Evolutionary conservation across 805 yeast species (phyloP).

Genomic region (Blastobotrys muscicola): DNA sequence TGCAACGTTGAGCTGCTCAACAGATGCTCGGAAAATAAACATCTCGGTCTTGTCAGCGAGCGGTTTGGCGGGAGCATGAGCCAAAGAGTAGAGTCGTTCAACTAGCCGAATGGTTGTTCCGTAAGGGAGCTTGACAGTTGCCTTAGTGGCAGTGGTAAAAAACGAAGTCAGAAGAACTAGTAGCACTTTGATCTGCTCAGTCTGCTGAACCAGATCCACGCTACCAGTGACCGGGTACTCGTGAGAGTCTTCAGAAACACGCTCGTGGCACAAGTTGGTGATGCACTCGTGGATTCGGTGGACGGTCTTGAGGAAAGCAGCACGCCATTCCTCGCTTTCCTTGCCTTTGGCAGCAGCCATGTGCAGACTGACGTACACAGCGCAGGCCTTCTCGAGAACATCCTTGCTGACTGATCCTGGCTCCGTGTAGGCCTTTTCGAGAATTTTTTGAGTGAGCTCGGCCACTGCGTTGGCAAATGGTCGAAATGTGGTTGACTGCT

Average conservation of each 20-base stretch:
- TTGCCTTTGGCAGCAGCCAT: conserved; percentile 46
- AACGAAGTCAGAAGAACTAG: conserved; percentile 34
- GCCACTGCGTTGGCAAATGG: conserved; percentile 64
- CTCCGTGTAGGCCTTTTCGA: conserved; percentile 26
- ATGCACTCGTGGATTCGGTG: conserved; percentile 10
- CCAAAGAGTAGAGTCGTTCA: conserved; percentile 48
- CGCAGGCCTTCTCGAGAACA: conserved; percentile 36
- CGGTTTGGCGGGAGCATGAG: conserved; percentile 34
- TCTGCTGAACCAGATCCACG: neutral
- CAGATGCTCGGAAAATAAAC: conserved; percentile 44
- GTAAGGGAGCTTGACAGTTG: conserved; percentile 51
- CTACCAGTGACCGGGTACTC: neutral
- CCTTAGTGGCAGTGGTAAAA: conserved; percentile 44
- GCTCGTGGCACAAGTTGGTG: conserved; percentile 4
- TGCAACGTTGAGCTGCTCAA: conserved; percentile 34
- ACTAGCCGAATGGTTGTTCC: conserved; percentile 44
- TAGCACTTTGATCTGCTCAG: conserved; percentile 6
- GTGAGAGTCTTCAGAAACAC: conserved; percentile 10
- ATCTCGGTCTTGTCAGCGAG: conserved; percentile 32
- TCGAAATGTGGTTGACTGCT: conserved; percentile 71
- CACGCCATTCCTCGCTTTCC: conserved; percentile 39
- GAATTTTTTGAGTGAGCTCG: conserved; percentile 31
- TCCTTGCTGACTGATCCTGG: conserved; percentile 28
- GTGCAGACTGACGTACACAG: conserved; percentile 47
- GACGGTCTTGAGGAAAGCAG: conserved; percentile 36